Evolutionary conservation across 805 yeast genomes (phyloP), one percentile per base, ranked within the genome.

Genomic region (Saccharomycopsis sp.): DNA sequence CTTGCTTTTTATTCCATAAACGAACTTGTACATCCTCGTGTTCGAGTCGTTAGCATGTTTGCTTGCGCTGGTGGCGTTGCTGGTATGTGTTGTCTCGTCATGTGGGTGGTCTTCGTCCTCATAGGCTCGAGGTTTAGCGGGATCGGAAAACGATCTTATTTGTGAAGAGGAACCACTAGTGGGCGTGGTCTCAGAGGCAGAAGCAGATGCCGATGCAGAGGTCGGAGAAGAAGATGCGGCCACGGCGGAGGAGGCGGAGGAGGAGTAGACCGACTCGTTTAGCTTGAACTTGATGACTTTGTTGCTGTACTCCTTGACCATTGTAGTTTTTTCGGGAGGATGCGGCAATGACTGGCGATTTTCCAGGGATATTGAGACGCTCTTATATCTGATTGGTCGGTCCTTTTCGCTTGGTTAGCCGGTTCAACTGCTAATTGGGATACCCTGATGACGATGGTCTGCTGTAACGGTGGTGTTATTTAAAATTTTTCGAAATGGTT

Each of bases 21-120:
- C 49, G 12, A 44, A 44, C 22, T 44, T 44, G 22, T 44, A 44
- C 49, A 44, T n/a, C 49, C 49, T 44, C 49, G 49, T 44, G 22
- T 19, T 44, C 9, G 19, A n/a, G 22, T 44, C 22, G 22, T 44
- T 44, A 12, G 3, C 8, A 17, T 44, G 22, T 17, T 44, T 44
- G 20, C 20, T 44, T n/a, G 22, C 12, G 49, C 38, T 17, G 49
- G 20, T 19, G 8, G 12, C 20, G 7, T 8, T n/a, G 49, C 49
- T 19, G 19, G 49, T 17, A n/a, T 44, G 49, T 44, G 20, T n/a
- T 44, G 19, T 44, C 19, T 44, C 22, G 49, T 19, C 22, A 44
- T 44, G 49, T 7, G 49, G 9, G 49, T 19, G 19, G 3, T 44
- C 49, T 7, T 44, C 49, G 22, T 44, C 49, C 22, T 44, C 49